Conservation (phyloP, 768 basidiomycete genomes). For the Mycena olivaceomarginata region DNA sequence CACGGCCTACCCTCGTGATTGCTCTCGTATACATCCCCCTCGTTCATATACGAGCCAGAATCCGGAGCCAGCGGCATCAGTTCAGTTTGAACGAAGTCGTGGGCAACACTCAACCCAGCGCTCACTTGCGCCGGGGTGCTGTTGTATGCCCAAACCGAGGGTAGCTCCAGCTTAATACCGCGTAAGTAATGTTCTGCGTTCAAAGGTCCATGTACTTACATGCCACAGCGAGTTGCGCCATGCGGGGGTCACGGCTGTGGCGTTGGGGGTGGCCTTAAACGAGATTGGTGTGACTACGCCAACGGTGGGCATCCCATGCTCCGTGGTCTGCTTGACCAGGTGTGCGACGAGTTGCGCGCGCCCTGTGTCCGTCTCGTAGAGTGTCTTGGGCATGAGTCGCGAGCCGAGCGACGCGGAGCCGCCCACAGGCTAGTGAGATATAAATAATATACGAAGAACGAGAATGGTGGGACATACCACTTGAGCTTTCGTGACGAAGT, state of each 20-base stretch:
- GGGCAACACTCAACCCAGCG: conserved; percentile 48
- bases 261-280: conserved; percentile 26
- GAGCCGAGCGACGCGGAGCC: conserved; percentile 40
- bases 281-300: conserved; percentile 31
- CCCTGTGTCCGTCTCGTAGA: conserved; percentile 45
- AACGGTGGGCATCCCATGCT: conserved; percentile 21
- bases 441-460: neutral
- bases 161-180: neutral
- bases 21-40: conserved; percentile 58
- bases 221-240: conserved; percentile 44
- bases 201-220: conserved; percentile 10
- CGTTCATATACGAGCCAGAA: conserved; percentile 59
- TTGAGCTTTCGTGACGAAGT: neutral
- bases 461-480: conserved; percentile 42
- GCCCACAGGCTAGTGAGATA: conserved; percentile 4
- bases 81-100: conserved; percentile 40
- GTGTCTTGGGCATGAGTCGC: conserved; percentile 51
- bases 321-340: conserved; percentile 37
- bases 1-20: conserved; percentile 48
- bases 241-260: conserved; percentile 43
- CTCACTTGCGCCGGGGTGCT: conserved; percentile 27
- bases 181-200: too few species aligned
- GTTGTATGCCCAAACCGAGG: conserved; percentile 9
- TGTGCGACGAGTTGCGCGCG: conserved; percentile 40
- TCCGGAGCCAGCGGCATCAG: conserved; percentile 37